phyloP scores from a whole-genome alignment of 306 rosid species.

The Arachis hypogaea region DNA sequence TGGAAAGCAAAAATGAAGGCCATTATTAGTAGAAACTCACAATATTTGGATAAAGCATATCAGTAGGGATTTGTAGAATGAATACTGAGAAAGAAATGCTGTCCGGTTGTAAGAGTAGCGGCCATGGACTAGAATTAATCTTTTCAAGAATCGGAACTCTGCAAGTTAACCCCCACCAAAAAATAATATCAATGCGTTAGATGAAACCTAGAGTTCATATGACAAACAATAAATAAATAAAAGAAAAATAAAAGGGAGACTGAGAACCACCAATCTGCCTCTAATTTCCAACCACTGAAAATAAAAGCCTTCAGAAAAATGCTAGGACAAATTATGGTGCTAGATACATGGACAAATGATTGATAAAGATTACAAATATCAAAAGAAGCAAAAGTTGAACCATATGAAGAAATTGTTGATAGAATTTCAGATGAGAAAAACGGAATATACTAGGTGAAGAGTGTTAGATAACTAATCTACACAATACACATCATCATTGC shows the following conservation, averaged over 20 bases:
- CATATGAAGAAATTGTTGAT: neutral
- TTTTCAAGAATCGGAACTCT: conserved; percentile 91
- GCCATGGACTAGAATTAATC: conserved; percentile 97
- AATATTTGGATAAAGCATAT: conserved; percentile 96
- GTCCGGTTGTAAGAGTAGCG: conserved; percentile 99
- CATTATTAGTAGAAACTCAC: conserved; percentile 59
- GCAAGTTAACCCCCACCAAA: conserved; percentile 45
- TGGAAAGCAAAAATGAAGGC: conserved; percentile 14
- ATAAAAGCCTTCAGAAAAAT: conserved; percentile 6
- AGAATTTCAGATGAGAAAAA: conserved; percentile 18
- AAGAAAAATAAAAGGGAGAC: neutral
- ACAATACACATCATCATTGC: conserved; percentile 32
- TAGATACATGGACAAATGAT: conserved; percentile 4
- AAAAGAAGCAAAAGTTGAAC: conserved; percentile 28
- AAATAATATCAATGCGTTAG: conserved; percentile 34
- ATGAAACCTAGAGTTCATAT: conserved; percentile 30
- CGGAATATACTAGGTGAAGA: conserved; percentile 16
- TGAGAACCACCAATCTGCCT: conserved; percentile 31
- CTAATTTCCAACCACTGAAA: conserved; percentile 28
- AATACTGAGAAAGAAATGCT: conserved; percentile 93
- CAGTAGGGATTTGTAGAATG: conserved; percentile 93
- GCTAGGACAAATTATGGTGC: conserved; percentile 32
- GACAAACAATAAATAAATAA: neutral
- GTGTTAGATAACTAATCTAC: conserved; percentile 17
- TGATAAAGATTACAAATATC: conserved; percentile 17